phyloP scores from a whole-genome alignment of 495 filamentous ascomycete genomes.

The Acidiella bohemica region DNA sequence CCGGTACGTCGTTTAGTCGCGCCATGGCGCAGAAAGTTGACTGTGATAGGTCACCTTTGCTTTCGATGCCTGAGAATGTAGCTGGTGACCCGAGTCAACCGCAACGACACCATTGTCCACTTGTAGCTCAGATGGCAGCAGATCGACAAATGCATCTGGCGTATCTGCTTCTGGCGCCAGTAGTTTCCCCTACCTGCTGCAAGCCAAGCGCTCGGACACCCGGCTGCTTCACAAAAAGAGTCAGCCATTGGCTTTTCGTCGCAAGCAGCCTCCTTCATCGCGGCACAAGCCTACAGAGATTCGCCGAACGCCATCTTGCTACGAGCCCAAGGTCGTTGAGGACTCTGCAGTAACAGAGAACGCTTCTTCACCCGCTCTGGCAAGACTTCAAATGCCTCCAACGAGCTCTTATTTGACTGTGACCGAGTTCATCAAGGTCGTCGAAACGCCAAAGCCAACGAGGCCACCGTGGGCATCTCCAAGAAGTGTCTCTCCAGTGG shows the following conservation, averaged over 20 bases:
- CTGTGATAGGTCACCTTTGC: not conserved
- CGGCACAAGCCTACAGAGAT: not conserved
- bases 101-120: too few relatives aligned
- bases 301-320: conserved; percentile 8
- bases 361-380: not conserved
- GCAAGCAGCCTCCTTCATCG: not conserved
- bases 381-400: not conserved
- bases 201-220: conserved; percentile 5
- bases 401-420: not conserved
- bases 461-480: too few relatives aligned
- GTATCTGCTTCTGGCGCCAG: conserved; percentile 13
- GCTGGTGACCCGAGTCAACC: too few relatives aligned
- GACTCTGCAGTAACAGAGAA: conserved; percentile 3
- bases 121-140: too few relatives aligned
- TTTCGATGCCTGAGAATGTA: not conserved
- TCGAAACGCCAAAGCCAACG: not conserved
- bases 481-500: too few relatives aligned
- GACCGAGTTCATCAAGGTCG: conserved; percentile 2
- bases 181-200: conserved; percentile 12
- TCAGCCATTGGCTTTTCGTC: conserved; percentile 6
- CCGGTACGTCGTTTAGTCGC: not conserved
- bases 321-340: conserved; percentile 13
- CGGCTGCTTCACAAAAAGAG: conserved; percentile 13
- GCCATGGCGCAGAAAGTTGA: too few relatives aligned
- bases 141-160: too few relatives aligned